These are phyloP conservation scores for Pseudopyrenochaeta lycopersici DNA, from an alignment of 2,329 filamentous ascomycete species.

Conservation along the genomic window DNA sequence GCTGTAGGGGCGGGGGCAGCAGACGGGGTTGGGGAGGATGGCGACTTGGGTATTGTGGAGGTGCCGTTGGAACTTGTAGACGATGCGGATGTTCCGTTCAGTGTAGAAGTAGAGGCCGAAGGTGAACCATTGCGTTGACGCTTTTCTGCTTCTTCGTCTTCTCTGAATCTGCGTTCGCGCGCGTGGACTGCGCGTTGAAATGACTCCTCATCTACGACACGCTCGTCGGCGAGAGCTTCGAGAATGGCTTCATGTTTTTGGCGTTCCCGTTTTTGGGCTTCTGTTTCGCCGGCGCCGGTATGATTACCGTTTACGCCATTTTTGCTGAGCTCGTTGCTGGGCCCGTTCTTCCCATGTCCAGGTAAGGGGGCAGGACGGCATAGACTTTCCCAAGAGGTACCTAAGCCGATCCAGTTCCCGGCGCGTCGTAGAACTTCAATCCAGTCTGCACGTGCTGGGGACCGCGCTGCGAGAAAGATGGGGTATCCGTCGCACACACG, in stretches of 20 bases:
- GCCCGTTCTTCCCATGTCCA: constrained; percentile 27
- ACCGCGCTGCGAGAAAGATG: constrained; percentile 77
- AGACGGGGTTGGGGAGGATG: background rate
- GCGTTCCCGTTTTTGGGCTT: constrained; percentile 66
- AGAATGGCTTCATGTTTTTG: constrained; percentile 72
- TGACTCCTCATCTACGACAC: constrained; percentile 71
- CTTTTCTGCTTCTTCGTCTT: constrained; percentile 62
- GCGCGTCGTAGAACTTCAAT: constrained; percentile 74
- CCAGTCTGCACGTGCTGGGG: constrained; percentile 80
- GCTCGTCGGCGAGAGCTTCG: constrained; percentile 73
- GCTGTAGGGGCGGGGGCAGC: constrained; percentile 17
- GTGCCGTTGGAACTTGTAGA: background rate
- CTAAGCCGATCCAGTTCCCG: constrained; percentile 74
- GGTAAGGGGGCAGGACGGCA: constrained; percentile 63
- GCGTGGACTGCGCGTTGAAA: constrained; percentile 71
- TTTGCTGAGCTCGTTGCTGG: constrained; percentile 2
- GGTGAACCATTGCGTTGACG: background rate
- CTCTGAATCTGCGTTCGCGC: constrained; percentile 64
- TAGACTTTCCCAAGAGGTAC: constrained; percentile 73
- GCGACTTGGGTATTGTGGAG: background rate
- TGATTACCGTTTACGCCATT: constrained; percentile 2
- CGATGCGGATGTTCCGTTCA: background rate
- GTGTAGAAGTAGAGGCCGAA: constrained; percentile 1
- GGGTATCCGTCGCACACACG: constrained; percentile 82
- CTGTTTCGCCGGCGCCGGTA: constrained; percentile 47